Evolutionary conservation across 2,329 filamentous ascomycete species (phyloP).

Genomic region (Fusarium liriodendri): DNA sequence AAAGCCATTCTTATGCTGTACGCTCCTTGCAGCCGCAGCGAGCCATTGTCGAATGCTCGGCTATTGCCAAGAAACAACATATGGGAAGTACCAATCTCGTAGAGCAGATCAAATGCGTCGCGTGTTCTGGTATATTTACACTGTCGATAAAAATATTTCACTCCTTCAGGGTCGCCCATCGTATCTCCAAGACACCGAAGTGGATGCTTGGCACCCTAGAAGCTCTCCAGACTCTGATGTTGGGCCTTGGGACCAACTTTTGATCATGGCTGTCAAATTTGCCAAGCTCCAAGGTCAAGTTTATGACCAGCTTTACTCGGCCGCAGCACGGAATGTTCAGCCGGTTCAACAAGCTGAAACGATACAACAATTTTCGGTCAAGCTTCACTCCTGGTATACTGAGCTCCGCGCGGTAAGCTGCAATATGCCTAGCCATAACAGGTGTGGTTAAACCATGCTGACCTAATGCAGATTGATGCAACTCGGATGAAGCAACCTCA

Average conservation of each 20-base stretch:
- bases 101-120: constrained; percentile 2
- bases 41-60: constrained; percentile 6
- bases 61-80: constrained; percentile 3
- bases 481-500: not conserved
- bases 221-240: not conserved
- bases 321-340: not conserved
- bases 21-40: not conserved
- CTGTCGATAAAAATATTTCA: not conserved
- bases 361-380: not conserved
- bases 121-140: constrained; percentile 1
- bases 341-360: not conserved
- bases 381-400: not conserved
- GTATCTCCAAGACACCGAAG: not conserved
- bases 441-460: not conserved
- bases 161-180: not conserved
- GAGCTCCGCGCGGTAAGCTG: not conserved
- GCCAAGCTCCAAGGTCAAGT: constrained; percentile 2
- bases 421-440: not conserved
- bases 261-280: not conserved
- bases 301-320: constrained; percentile 2
- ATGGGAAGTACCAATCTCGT: not conserved
- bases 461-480: not conserved
- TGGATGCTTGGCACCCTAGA: not conserved
- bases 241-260: not conserved
- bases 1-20: constrained; percentile 5